Evolutionary conservation across 2,329 filamentous ascomycete species (phyloP).

Genomic region (Beauveria pseudobassiana): DNA sequence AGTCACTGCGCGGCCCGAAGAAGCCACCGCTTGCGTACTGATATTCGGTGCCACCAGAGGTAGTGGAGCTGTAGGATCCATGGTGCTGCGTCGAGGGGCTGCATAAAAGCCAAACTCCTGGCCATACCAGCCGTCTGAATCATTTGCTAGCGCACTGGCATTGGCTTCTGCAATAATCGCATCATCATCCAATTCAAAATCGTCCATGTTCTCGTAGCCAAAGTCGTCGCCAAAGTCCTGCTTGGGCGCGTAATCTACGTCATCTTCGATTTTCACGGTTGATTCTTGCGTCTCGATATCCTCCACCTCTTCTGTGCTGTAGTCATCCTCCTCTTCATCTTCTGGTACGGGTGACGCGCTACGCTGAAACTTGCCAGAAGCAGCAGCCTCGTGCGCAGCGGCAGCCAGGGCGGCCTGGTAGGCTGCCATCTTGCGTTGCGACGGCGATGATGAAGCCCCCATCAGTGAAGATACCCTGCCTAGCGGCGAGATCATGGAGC

Average conservation of each 20-base stretch:
- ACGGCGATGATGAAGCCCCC: not conserved
- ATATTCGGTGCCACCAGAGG: slow-evolving; percentile 28
- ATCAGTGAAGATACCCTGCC: not conserved
- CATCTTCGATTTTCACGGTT: slow-evolving; percentile 48
- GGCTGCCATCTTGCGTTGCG: slow-evolving; percentile 38
- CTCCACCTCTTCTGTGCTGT: slow-evolving; percentile 3
- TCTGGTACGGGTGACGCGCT: slow-evolving; percentile 38
- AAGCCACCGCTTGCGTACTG: slow-evolving; percentile 77
- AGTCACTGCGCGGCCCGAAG: slow-evolving; percentile 67
- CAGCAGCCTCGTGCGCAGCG: slow-evolving; percentile 69
- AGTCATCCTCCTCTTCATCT: slow-evolving; percentile 15
- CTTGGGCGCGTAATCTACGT: slow-evolving; percentile 38
- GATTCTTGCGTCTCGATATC: slow-evolving; percentile 19
- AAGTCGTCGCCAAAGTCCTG: slow-evolving; percentile 40
- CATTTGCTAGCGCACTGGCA: slow-evolving; percentile 83
- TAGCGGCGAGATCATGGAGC: slow-evolving; percentile 1
- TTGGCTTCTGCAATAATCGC: slow-evolving; percentile 93
- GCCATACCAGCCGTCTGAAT: slow-evolving; percentile 90
- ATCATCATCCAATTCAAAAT: slow-evolving; percentile 72
- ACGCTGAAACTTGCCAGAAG: slow-evolving; percentile 67
- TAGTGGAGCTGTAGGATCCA: slow-evolving; percentile 35
- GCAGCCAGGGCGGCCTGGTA: slow-evolving; percentile 82
- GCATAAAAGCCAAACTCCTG: slow-evolving; percentile 97
- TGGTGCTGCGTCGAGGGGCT: slow-evolving; percentile 35
- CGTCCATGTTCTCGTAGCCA: slow-evolving; percentile 56